phyloP scores from a whole-genome alignment of 352 stramenopile species.

The Phytophthora brassicae region DNA sequence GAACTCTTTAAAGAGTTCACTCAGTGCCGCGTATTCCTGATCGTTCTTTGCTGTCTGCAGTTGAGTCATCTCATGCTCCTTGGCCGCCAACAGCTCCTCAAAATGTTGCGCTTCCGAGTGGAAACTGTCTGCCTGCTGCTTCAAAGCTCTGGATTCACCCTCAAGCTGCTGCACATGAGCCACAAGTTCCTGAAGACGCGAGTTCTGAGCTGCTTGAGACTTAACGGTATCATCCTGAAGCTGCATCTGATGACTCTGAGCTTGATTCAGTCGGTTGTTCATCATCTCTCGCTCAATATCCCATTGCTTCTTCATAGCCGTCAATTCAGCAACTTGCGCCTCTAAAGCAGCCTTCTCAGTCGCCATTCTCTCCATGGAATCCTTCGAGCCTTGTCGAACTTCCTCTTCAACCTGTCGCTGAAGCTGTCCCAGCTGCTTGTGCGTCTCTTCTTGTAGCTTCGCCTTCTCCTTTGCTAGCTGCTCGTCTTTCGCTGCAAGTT shows the following conservation, averaged over 20 bases:
- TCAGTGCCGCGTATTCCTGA: conserved; percentile 59
- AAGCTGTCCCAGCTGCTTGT: conserved; percentile 59
- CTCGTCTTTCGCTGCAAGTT: conserved; percentile 62
- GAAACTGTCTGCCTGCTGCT: conserved; percentile 50
- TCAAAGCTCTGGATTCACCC: conserved; percentile 37
- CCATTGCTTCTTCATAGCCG: conserved; percentile 47
- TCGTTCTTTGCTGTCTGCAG: conserved; percentile 48
- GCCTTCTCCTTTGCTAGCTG: conserved; percentile 55
- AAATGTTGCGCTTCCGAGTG: conserved; percentile 47
- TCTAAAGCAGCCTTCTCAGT: conserved; percentile 48
- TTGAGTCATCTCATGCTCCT: conserved; percentile 52
- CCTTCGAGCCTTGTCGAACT: conserved; percentile 57
- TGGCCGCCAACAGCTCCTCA: conserved; percentile 47
- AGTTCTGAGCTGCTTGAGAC: conserved; percentile 44
- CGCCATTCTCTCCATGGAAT: conserved; percentile 44
- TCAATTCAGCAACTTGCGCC: conserved; percentile 46
- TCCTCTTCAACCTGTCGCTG: conserved; percentile 61
- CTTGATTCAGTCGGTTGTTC: conserved; percentile 45
- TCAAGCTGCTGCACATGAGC: conserved; percentile 50
- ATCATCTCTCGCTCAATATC: conserved; percentile 56
- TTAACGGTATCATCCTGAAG: conserved; percentile 65
- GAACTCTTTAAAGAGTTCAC: conserved; percentile 78
- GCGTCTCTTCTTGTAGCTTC: conserved; percentile 56
- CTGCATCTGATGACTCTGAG: conserved; percentile 53
- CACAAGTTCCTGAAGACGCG: conserved; percentile 51